phyloP scores from a whole-genome alignment of 2,329 filamentous ascomycete species.

The Coniochaeta sp. region DNA sequence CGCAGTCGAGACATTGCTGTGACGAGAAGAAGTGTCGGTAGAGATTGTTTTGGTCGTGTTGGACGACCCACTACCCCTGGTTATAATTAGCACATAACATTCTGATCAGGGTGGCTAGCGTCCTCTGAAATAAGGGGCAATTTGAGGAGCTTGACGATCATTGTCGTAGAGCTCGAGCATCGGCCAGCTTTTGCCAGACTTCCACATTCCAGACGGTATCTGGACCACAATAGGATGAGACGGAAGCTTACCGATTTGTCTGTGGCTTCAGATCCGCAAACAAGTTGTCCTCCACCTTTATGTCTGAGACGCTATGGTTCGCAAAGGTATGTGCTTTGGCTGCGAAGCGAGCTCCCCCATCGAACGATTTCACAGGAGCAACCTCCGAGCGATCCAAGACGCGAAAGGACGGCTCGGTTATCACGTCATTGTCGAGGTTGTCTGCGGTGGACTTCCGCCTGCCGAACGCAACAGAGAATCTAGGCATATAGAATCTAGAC shows the following conservation, averaged over 20 bases:
- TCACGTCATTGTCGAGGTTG: conserved; percentile 42
- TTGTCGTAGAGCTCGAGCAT: conserved; percentile 4
- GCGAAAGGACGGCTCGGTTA: conserved; percentile 47
- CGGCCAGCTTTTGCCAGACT: neutral
- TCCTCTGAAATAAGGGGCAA: neutral
- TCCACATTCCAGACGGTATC: neutral
- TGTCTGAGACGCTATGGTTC: conserved; percentile 29
- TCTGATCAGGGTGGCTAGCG: neutral
- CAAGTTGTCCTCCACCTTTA: conserved; percentile 43
- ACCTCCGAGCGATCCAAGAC: conserved; percentile 48
- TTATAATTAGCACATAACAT: conserved; percentile 1
- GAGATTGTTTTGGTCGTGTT: conserved; percentile 54
- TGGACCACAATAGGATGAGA: neutral
- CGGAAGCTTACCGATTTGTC: conserved; percentile 41
- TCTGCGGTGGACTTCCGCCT: conserved; percentile 54
- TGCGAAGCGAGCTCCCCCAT: conserved; percentile 37
- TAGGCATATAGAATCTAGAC: conserved; percentile 46
- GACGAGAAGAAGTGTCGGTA: conserved; percentile 52
- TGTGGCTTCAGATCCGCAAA: conserved; percentile 43
- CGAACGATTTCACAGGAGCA: conserved; percentile 37
- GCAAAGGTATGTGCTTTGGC: conserved; percentile 27
- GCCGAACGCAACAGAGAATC: conserved; percentile 51
- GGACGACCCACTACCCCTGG: conserved; percentile 51
- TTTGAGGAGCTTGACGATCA: neutral
- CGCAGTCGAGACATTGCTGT: conserved; percentile 55